Evolutionary conservation across 345 rosid genomes (phyloP).

Genomic region (Gossypium mustelinum): DNA sequence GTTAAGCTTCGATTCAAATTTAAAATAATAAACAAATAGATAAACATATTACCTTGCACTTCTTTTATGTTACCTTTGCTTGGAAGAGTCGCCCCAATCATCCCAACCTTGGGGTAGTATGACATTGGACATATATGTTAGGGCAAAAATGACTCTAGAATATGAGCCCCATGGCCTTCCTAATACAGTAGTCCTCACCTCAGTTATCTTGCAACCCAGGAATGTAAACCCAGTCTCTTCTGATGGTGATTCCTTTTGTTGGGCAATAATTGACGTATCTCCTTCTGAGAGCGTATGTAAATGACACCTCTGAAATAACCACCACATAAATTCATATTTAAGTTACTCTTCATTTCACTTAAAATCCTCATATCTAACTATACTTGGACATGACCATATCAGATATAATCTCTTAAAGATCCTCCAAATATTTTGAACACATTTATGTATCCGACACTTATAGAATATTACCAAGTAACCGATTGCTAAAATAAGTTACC

Average conservation of each 20-base stretch:
- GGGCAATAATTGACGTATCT: slow-evolving; percentile 4
- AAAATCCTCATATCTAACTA: no score
- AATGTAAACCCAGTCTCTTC: slow-evolving; percentile 15
- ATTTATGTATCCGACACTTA: background rate
- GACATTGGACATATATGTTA: slow-evolving; percentile 12
- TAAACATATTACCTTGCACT: background rate
- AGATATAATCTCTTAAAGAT: no score
- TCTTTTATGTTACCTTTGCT: background rate
- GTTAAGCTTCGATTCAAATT: no score
- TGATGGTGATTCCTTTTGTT: slow-evolving; percentile 7
- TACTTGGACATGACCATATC: no score
- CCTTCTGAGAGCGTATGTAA: slow-evolving; percentile 9
- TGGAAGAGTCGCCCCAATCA: slow-evolving; percentile 16
- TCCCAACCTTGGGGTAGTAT: slow-evolving; percentile 18
- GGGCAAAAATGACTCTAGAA: slow-evolving; percentile 17
- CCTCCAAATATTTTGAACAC: no score
- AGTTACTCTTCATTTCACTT: no score
- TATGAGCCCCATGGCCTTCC: slow-evolving; percentile 24
- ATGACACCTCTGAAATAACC: slow-evolving; percentile 10
- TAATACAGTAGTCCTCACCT: background rate
- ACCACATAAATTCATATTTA: no score
- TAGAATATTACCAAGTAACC: background rate
- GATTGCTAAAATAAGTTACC: background rate
- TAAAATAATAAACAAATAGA: background rate
- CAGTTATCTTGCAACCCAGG: slow-evolving; percentile 19